Evolutionary conservation across 345 rosid species (phyloP).

Genomic region (Euphorbia peplus): DNA sequence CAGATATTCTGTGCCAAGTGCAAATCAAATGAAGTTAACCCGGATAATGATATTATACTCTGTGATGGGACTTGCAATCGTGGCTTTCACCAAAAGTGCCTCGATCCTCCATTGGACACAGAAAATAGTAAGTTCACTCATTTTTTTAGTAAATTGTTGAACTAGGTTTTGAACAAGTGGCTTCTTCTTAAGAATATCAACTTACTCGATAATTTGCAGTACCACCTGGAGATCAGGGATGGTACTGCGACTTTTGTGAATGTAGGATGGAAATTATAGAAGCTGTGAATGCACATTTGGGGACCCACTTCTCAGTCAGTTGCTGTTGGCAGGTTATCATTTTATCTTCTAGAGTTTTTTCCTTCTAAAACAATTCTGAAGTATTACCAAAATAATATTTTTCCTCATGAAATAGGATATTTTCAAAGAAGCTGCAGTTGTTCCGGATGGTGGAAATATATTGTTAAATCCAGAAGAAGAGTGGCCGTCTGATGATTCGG

Average conservation of each 20-base stretch:
- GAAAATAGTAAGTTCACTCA: slow-evolving; percentile 58
- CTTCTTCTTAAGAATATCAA: slow-evolving; percentile 15
- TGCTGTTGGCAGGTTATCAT: slow-evolving; percentile 76
- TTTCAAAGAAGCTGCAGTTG: slow-evolving; percentile 77
- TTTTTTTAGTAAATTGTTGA: slow-evolving; percentile 8
- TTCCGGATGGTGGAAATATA: slow-evolving; percentile 48
- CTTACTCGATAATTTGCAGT: slow-evolving; percentile 44
- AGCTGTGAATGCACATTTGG: slow-evolving; percentile 88
- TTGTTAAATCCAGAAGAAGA: slow-evolving; percentile 59
- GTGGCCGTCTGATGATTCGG: slow-evolving; percentile 99
- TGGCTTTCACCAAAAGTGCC: slow-evolving; percentile 92
- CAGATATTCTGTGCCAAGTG: slow-evolving; percentile 96
- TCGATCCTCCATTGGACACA: slow-evolving; percentile 87
- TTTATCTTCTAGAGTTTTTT: slow-evolving; percentile 11
- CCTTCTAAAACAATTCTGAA: slow-evolving; percentile 4
- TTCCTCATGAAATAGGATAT: slow-evolving; percentile 54
- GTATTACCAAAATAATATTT: slow-evolving; percentile 16
- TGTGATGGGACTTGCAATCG: slow-evolving; percentile 97
- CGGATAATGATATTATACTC: slow-evolving; percentile 85
- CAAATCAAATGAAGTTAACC: slow-evolving; percentile 76
- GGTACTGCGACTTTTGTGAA: slow-evolving; percentile 92
- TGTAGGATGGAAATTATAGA: slow-evolving; percentile 90
- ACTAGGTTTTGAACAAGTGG: slow-evolving; percentile 10
- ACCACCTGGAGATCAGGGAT: slow-evolving; percentile 96
- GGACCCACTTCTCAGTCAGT: slow-evolving; percentile 61